Evolutionary conservation across 192 early-diverging fungal genomes (phyloP).

Genomic region (Backusella parvicylindrica): DNA sequence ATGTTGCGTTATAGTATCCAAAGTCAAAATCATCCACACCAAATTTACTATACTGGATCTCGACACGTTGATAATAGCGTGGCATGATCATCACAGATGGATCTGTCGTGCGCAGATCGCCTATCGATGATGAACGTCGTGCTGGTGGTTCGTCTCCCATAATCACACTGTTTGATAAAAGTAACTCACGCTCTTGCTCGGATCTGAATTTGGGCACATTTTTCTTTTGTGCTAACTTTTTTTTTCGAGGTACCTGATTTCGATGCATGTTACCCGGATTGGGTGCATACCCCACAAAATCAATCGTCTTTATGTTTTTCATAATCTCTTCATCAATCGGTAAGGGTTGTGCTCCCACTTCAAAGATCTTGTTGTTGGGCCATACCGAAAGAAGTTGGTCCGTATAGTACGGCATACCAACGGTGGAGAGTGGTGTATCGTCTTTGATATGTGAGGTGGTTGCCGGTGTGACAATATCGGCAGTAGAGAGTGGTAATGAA

Average conservation of each 20-base stretch:
- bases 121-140: constrained; percentile 24
- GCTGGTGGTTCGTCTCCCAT: constrained; percentile 37
- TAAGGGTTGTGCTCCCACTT: constrained; percentile 69
- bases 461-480: constrained; percentile 42
- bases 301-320: constrained; percentile 81
- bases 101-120: constrained; percentile 20
- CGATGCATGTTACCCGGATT: constrained; percentile 73
- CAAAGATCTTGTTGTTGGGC: constrained; percentile 61
- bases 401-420: constrained; percentile 79
- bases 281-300: constrained; percentile 92
- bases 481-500: constrained; percentile 52
- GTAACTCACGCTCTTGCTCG: constrained; percentile 73
- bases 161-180: constrained; percentile 35
- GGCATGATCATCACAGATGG: constrained; percentile 51
- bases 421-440: constrained; percentile 61
- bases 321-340: constrained; percentile 74
- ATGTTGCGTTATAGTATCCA: constrained; percentile 91
- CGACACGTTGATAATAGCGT: constrained; percentile 68
- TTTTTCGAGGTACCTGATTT: constrained; percentile 64
- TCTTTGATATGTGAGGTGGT: constrained; percentile 41
- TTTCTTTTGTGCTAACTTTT: constrained; percentile 34
- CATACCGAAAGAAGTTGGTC: constrained; percentile 79
- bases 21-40: constrained; percentile 99
- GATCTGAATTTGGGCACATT: constrained; percentile 71
- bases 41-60: constrained; percentile 90